These are phyloP conservation scores for Colletotrichum camelliae DNA, from an alignment of 2,329 filamentous ascomycete species.

Conservation along the genomic window DNA sequence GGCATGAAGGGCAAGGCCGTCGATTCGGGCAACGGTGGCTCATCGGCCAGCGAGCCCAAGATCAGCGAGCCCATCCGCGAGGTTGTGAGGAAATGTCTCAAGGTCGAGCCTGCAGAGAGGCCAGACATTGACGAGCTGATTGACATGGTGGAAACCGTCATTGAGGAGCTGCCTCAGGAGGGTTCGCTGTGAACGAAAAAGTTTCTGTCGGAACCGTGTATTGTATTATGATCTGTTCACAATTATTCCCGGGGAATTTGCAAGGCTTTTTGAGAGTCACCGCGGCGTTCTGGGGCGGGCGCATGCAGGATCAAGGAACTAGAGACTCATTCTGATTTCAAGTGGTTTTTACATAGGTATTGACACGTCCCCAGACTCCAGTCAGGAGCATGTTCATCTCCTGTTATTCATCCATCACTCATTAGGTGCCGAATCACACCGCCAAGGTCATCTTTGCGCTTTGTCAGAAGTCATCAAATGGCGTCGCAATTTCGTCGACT, in stretches of 20 bases:
- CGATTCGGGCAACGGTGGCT: conserved; percentile 29
- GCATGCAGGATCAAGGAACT: conserved; percentile 4
- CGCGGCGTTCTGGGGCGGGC: conserved; percentile 12
- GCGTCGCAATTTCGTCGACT: neutral
- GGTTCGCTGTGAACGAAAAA: conserved; percentile 1
- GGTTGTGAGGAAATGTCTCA: conserved; percentile 84
- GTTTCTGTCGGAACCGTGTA: neutral
- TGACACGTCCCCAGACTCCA: neutral
- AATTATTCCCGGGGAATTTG: conserved; percentile 8
- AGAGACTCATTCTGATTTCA: conserved; percentile 6
- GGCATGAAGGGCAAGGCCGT: conserved; percentile 30
- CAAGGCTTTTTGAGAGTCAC: neutral
- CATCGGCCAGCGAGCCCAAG: conserved; percentile 44
- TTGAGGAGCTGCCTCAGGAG: conserved; percentile 71
- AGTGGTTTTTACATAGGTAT: conserved; percentile 10
- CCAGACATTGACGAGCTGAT: conserved; percentile 89
- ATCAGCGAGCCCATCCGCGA: conserved; percentile 87
- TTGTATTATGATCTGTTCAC: conserved; percentile 11
- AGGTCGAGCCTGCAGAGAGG: conserved; percentile 84
- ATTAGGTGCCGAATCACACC: neutral
- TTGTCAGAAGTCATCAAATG: conserved; percentile 1
- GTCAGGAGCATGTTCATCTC: neutral
- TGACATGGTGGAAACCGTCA: conserved; percentile 74
- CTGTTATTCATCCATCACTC: neutral
- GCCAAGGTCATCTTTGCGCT: neutral